A percentile compares a stretch with the other conserved stretches of the same genome.
phyloP scores from a whole-genome alignment of 2,329 filamentous ascomycete species.

The Alternaria panax region DNA sequence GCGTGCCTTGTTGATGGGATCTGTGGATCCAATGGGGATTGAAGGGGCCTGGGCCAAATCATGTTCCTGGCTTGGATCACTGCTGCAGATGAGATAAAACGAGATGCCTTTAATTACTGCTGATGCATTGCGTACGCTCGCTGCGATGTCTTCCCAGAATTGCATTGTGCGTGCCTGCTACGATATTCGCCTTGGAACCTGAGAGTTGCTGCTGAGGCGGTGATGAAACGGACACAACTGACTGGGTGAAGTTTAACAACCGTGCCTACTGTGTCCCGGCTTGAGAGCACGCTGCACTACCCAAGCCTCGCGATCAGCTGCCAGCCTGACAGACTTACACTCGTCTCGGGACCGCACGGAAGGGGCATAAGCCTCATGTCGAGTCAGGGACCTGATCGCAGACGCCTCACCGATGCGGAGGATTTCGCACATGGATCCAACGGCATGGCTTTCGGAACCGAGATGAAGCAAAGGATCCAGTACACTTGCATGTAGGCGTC shows the following conservation, averaged over 20 bases:
- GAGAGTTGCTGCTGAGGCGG: neutral
- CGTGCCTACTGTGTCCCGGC: neutral
- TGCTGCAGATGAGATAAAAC: neutral
- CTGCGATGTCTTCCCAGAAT: neutral
- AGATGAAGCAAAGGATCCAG: neutral
- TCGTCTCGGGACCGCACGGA: neutral
- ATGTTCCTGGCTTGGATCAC: neutral
- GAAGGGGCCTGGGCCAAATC: neutral
- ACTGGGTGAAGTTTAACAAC: neutral
- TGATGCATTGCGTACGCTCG: neutral
- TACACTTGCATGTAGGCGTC: neutral
- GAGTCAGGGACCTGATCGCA: neutral
- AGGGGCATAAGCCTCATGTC: neutral
- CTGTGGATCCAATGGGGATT: neutral
- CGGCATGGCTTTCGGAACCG: neutral
- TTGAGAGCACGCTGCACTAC: neutral
- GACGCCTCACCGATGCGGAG: neutral
- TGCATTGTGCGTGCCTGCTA: neutral
- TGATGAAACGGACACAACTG: no score
- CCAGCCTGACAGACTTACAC: neutral
- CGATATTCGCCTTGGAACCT: neutral
- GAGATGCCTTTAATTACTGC: neutral
- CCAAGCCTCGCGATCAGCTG: neutral
- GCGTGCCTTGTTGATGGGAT: neutral
- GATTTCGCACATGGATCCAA: neutral